Base-by-base conservation (phyloP, 768 basidiomycete genomes). In the Lanmaoa pseudosensibilis region DNA sequence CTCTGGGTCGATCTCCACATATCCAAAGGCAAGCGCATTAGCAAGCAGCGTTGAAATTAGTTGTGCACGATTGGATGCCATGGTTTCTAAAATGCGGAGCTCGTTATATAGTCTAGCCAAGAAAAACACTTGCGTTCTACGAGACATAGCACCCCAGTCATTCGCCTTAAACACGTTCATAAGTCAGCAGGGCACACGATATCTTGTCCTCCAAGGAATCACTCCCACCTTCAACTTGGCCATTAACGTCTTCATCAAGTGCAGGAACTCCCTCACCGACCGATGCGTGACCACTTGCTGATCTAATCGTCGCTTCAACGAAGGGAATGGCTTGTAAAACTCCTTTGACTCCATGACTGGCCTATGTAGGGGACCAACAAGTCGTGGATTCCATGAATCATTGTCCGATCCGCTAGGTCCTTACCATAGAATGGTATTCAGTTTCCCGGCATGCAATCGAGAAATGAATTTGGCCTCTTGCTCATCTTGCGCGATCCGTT, bases 81-180 rank as follows among this genome's bases (percentile, higher is more conserved):
- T 74, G 1, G 77, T 80, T 72, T 81, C 80, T 82, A 54, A 10
- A n/a, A 56, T 1, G 40, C n/a, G 11, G n/a, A 15, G 44, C 10
- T 59, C 40, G 15, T 52, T 23, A 44, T 3, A 39, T n/a, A 15
- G 2, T n/a, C 25, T 30, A 25, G 33, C 30, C 2, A n/a, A 15
- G 3, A 2, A 16, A 37, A 19, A 32, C 0, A 8, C 1, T 0
- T 10, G 9, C 18, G 1, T 10, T 67, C 83, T 47, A 86, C 85
- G 83, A 46, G 84, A 84, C 48, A 86, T 71, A 0, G 84, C 74
- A 18, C 83, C 81, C 85, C 85, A 86, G 57, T 86, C 85, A 36
- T 84, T 84, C 3, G 81, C 78, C 84, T 85, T 54, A 10, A 45
- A 45, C 3, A 47, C 2, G 2, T 43, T 27, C 15, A 18, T 7